Base-by-base conservation (phyloP, 352 stramenopile species). In the Phytophthora melonis region DNA sequence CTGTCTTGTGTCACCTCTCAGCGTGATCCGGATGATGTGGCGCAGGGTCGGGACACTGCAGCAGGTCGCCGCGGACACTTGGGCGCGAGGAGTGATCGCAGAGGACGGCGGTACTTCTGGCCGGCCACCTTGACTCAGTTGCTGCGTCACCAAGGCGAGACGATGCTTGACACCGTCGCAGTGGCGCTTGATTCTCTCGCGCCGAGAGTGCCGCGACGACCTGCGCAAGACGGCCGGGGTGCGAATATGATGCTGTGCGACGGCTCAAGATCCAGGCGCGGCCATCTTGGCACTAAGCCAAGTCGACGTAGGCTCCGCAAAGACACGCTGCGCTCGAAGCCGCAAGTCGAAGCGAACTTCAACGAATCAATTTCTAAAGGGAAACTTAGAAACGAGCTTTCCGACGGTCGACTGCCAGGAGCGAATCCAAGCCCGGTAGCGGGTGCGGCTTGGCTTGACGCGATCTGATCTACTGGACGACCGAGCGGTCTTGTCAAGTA, bases 201-300 rank as follows among this genome's bases (percentile, higher is more conserved):
- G 9, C 25, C 54, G 49, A 47, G 25, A 45, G 25, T 7, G 18
- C 54, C 30, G 32, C 54, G 54, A 27, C 54, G 54, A 23, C 54
- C 54, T 59, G 54, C 54, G 54, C 54, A 21, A 59, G 54, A 59
- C 54, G 16, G 9, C 54, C 8, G 25, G 4, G 54, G 25, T 45
- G 54, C 23, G 27, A 23, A 59, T 45, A 27, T 53, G 56, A 52
- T 36, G 6, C 19, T 23, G 36, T 11, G 34, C 34, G 34, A 39
- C 34, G 34, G 34, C 34, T 39, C 34, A 39, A 39, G 34, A 39
- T 39, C 34, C 34, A 2, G 8, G 10, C 1, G 34, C 34, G 34
- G 27, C 27, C 27, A 32, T 10, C 34, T 39, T 39, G 8, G 27
- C 27, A 5, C 27, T 3, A 32, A 7, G 34, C 34, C 13, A 39